A percentile compares a stretch with the other conserved stretches of the same genome.
phyloP scores from a whole-genome alignment of 1,284 basidiomycete genomes.

The Naganishia sp. region DNA sequence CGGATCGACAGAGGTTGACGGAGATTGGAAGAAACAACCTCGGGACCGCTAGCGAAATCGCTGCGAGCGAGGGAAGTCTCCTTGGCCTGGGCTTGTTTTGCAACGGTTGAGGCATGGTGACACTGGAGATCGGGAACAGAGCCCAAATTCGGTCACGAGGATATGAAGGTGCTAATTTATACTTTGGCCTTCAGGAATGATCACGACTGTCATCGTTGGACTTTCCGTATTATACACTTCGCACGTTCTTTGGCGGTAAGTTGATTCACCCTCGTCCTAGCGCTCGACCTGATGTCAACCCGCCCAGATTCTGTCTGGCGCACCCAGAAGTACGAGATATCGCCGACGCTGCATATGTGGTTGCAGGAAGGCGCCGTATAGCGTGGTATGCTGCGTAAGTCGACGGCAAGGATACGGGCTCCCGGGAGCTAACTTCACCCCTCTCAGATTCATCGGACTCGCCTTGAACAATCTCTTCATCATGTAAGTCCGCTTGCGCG shows the following conservation, averaged over 20 bases:
- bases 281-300: neutral
- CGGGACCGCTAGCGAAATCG: too few relatives aligned
- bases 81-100: too few relatives aligned
- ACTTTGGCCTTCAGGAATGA: constrained; percentile 45
- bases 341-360: constrained; percentile 43
- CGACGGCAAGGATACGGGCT: neutral
- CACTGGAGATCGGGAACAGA: too few relatives aligned
- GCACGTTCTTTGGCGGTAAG: constrained; percentile 57
- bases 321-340: constrained; percentile 34
- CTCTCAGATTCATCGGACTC: constrained; percentile 33
- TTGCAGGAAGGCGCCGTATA: constrained; percentile 36
- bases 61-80: too few relatives aligned
- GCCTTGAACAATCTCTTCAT: constrained; percentile 40
- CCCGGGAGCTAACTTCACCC: too few relatives aligned
- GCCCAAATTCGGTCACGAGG: too few relatives aligned
- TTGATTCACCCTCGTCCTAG: neutral
- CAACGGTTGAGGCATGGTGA: too few relatives aligned
- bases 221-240: constrained; percentile 53
- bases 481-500: constrained; percentile 32
- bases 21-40: too few relatives aligned
- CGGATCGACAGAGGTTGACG: too few relatives aligned
- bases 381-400: constrained; percentile 35
- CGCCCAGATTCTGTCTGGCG: constrained; percentile 59
- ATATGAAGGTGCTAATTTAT: too few relatives aligned
- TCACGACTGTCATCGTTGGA: constrained; percentile 57